Conservation (phyloP, 768 basidiomycete species). For the Butyriboletus loyo region DNA sequence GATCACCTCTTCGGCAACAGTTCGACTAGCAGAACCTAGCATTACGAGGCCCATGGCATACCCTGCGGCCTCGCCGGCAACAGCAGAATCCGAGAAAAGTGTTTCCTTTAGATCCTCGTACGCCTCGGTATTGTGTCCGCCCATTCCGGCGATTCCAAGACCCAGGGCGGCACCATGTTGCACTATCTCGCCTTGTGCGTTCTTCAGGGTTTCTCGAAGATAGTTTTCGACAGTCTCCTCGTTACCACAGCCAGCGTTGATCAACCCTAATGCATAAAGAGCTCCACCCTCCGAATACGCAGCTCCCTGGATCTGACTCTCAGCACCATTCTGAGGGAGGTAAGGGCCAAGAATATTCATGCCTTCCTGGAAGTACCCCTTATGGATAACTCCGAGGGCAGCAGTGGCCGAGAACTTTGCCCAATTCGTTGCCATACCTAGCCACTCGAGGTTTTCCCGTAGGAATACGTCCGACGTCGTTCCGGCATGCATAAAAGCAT, state of each 20-base stretch:
- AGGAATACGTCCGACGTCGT: constrained; percentile 94
- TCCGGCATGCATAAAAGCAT: constrained; percentile 98
- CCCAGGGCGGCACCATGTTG: constrained; percentile 98
- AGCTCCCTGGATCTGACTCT: constrained; percentile 72
- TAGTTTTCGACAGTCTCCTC: constrained; percentile 66
- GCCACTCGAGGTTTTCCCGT: constrained; percentile 95
- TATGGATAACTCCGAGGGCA: constrained; percentile 95
- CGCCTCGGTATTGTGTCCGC: constrained; percentile 80
- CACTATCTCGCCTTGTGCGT: constrained; percentile 78
- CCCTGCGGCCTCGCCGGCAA: constrained; percentile 93
- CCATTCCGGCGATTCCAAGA: constrained; percentile 94
- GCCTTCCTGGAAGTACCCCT: constrained; percentile 92
- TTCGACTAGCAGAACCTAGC: constrained; percentile 86
- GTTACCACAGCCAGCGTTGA: constrained; percentile 88
- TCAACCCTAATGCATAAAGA: constrained; percentile 91
- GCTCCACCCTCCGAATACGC: constrained; percentile 95
- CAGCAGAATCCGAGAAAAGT: constrained; percentile 91
- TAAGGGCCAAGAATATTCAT: constrained; percentile 92
- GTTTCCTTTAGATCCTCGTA: constrained; percentile 90
- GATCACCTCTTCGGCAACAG: constrained; percentile 89
- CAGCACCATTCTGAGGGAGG: constrained; percentile 74
- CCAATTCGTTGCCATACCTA: constrained; percentile 94
- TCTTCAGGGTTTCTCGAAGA: constrained; percentile 75
- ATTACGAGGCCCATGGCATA: constrained; percentile 98
- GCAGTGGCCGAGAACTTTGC: constrained; percentile 98